phyloP scores from a whole-genome alignment of 2,329 filamentous ascomycete genomes.

The Aspergillus latus region DNA sequence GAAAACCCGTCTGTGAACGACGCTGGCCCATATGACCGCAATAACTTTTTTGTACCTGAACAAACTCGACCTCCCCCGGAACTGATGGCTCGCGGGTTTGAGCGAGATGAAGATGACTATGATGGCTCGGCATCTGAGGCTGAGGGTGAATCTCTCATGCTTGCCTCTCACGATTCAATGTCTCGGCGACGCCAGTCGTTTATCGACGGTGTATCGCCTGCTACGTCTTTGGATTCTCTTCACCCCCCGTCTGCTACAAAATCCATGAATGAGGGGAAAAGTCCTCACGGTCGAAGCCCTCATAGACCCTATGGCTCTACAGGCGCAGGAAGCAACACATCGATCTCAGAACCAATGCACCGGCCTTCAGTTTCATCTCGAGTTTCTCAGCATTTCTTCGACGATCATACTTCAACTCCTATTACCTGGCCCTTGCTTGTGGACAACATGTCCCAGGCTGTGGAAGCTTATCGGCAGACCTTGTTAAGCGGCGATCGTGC shows the following conservation, averaged over 20 bases:
- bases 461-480: slow-evolving; percentile 88
- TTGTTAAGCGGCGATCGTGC: slow-evolving; percentile 79
- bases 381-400: slow-evolving; percentile 82
- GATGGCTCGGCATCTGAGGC: slow-evolving; percentile 87
- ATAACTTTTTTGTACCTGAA: slow-evolving; percentile 84
- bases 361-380: slow-evolving; percentile 47
- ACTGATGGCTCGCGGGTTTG: slow-evolving; percentile 79
- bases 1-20: slow-evolving; percentile 87
- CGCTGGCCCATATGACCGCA: slow-evolving; percentile 81
- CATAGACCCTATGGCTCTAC: slow-evolving; percentile 38
- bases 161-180: slow-evolving; percentile 67
- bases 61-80: slow-evolving; percentile 87
- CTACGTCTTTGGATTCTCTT: slow-evolving; percentile 88
- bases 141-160: slow-evolving; percentile 73
- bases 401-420: slow-evolving; percentile 76
- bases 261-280: slow-evolving; percentile 56
- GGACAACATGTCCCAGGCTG: slow-evolving; percentile 86
- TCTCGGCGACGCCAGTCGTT: slow-evolving; percentile 66
- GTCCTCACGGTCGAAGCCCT: slow-evolving; percentile 18
- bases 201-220: slow-evolving; percentile 73
- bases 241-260: slow-evolving; percentile 65
- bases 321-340: slow-evolving; percentile 54
- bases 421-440: slow-evolving; percentile 88
- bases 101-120: slow-evolving; percentile 85
- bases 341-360: slow-evolving; percentile 54